Evolutionary conservation across 2,329 filamentous ascomycete genomes (phyloP), one percentile per base, ranked within the genome.

Genomic region (Coniochaeta sp.): DNA sequence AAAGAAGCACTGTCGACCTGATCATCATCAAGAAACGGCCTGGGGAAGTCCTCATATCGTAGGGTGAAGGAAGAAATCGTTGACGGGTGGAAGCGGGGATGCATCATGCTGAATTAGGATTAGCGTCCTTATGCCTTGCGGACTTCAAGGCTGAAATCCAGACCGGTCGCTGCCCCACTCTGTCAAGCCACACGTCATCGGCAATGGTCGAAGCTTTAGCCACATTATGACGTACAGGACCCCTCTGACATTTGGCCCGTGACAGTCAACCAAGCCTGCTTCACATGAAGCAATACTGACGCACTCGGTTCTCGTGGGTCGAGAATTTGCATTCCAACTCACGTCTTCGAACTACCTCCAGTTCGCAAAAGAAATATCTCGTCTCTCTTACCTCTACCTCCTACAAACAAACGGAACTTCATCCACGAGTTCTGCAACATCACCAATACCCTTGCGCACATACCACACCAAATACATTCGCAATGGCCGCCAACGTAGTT

Each of bases 401-500:
- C 42, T 47, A 24, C 42, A 12, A 12, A 19, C n/a, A 47, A 16
- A 47, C 42, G 10, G 16, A 47, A 26, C 42, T 47, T 3, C 19
- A 47, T 12, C 4, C 42, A 26, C 42, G 14, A n/a, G n/a, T n/a
- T n/a, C n/a, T n/a, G 14, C 19, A 26, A 36, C 34, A 36, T 14
- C 12, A 36, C 9, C 12, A 32, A 36, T 3, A 36, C 6, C 34
- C 34, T 12, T 36, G 14, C 34, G 42, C 22, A 47, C 19, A 26
- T 5, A 24, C 42, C 4, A 17, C 22, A 47, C n/a, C 19, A 4
- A 44, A 44, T 52, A 28, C 55, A 16, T 4, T 44, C 36, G 64
- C 52, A 10, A 68, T 68, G 67, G 59, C 66, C 19, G 63, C 59
- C 55, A 42, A 62, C 52, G 42, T 78, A 59, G 72, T 72, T 26